These are phyloP conservation scores for Acacia acuminata DNA, from an alignment of 306 rosid species.

Conservation along the genomic window DNA sequence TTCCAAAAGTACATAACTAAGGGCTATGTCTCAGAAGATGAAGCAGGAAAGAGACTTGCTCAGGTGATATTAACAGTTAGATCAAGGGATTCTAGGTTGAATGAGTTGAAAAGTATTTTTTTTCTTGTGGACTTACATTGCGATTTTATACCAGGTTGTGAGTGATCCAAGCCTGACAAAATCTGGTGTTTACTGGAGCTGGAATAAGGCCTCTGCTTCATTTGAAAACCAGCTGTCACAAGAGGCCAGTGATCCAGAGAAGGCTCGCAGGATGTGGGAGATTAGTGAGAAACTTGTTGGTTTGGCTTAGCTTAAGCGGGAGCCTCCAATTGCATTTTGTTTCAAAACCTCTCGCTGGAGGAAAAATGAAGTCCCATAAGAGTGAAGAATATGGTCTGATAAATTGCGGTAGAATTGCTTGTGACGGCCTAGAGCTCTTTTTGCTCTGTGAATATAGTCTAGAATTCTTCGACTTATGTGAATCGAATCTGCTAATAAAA, in stretches of 20 bases:
- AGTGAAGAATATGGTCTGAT: conserved; percentile 23
- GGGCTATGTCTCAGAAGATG: conserved; percentile 97
- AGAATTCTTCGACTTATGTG: conserved; percentile 37
- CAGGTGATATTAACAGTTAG: conserved; percentile 62
- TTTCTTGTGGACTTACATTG: conserved; percentile 24
- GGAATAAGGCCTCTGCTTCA: conserved; percentile 92
- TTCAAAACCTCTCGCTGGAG: conserved; percentile 25
- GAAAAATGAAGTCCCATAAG: conserved; percentile 25
- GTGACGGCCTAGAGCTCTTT: conserved; percentile 41
- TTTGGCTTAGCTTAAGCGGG: conserved; percentile 62
- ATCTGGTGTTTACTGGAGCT: conserved; percentile 99
- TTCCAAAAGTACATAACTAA: conserved; percentile 97
- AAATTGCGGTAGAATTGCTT: conserved; percentile 26
- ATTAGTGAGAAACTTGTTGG: conserved; percentile 95
- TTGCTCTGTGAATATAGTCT: conserved; percentile 44
- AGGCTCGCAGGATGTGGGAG: conserved; percentile 96
- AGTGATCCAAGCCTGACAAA: conserved; percentile 93
- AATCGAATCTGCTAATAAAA: conserved; percentile 42
- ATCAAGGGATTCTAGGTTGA: not conserved
- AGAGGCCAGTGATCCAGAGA: conserved; percentile 84
- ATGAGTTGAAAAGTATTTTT: not conserved
- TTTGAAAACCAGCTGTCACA: conserved; percentile 89
- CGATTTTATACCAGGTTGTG: conserved; percentile 68
- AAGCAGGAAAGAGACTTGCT: conserved; percentile 94
- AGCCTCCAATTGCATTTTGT: conserved; percentile 14